phyloP scores from a whole-genome alignment of 495 filamentous ascomycete genomes.

The Amorphotheca resinae region DNA sequence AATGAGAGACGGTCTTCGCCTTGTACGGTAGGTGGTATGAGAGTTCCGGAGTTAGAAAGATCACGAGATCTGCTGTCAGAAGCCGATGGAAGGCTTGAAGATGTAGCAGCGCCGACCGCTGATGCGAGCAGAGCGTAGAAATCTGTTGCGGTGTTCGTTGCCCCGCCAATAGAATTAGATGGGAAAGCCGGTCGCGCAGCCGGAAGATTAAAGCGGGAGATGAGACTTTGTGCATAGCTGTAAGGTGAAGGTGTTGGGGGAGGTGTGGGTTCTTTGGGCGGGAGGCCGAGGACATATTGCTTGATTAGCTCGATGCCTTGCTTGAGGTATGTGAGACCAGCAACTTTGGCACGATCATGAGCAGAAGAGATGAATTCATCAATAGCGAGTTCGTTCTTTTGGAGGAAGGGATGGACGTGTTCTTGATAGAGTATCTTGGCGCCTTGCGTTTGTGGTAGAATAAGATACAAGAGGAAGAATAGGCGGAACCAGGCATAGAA shows the following conservation, averaged over 20 bases:
- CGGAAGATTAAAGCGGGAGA: constrained; percentile 78
- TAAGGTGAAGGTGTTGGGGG: constrained; percentile 33
- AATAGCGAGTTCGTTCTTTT: constrained; percentile 77
- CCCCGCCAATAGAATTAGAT: constrained; percentile 24
- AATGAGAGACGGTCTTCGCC: constrained; percentile 53
- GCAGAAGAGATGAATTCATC: constrained; percentile 74
- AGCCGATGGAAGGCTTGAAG: constrained; percentile 9
- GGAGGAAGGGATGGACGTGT: constrained; percentile 79
- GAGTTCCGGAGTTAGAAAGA: constrained; percentile 42
- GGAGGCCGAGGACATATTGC: constrained; percentile 58
- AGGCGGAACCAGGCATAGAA: constrained; percentile 93
- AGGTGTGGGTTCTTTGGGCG: constrained; percentile 38
- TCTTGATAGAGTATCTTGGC: constrained; percentile 71
- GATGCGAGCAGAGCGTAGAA: constrained; percentile 67
- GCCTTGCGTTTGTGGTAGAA: constrained; percentile 92
- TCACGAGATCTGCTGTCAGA: constrained; percentile 15
- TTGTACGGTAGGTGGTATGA: constrained; percentile 55
- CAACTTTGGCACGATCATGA: constrained; percentile 67
- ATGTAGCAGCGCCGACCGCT: constrained; percentile 39
- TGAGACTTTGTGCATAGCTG: constrained; percentile 65
- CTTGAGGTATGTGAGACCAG: constrained; percentile 74
- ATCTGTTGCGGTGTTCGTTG: constrained; percentile 39
- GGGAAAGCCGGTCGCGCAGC: constrained; percentile 30
- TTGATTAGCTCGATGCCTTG: constrained; percentile 62
- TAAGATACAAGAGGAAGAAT: constrained; percentile 80